These are phyloP conservation scores for Penicillium occitanis DNA, from an alignment of 2,329 filamentous ascomycete species.

Conservation along the genomic window DNA sequence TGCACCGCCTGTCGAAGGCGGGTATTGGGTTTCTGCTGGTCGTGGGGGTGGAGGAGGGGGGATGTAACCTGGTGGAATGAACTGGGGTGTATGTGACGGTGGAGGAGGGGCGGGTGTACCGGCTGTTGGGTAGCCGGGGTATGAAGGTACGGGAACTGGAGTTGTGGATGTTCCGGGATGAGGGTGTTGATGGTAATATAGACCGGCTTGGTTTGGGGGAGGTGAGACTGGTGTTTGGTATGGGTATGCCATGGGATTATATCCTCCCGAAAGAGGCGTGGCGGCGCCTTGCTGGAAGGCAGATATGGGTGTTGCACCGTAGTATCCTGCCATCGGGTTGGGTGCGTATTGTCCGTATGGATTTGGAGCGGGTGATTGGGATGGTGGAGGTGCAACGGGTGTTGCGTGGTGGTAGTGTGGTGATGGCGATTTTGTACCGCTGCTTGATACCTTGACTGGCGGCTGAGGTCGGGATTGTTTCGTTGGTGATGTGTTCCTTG, in stretches of 20 bases:
- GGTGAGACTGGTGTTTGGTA: conserved; percentile 43
- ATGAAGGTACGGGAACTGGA: conserved; percentile 26
- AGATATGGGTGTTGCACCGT: conserved; percentile 29
- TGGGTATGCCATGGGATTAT: conserved; percentile 54
- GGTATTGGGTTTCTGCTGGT: conserved; percentile 52
- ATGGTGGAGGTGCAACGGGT: conserved; percentile 30
- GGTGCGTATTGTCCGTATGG: conserved; percentile 38
- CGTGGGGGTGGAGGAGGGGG: conserved; percentile 67
- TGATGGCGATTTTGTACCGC: conserved; percentile 34
- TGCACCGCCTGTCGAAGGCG: conserved; percentile 50
- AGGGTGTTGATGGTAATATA: conserved; percentile 23
- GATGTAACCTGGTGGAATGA: conserved; percentile 63
- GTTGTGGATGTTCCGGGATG: conserved; percentile 20
- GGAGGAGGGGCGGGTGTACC: conserved; percentile 29
- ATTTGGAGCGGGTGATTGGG: conserved; percentile 40
- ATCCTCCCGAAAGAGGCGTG: conserved; percentile 44
- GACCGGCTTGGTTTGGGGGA: conserved; percentile 43
- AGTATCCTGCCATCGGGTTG: conserved; percentile 30
- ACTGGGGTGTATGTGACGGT: conserved; percentile 42
- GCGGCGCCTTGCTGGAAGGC: conserved; percentile 45
- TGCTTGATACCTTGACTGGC: conserved; percentile 35
- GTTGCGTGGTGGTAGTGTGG: conserved; percentile 35
- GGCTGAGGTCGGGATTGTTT: conserved; percentile 38
- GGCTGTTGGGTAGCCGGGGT: conserved; percentile 33
- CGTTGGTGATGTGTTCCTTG: conserved; percentile 30